Base-by-base conservation (phyloP, 768 basidiomycete genomes). In the Dendrothele bispora region DNA sequence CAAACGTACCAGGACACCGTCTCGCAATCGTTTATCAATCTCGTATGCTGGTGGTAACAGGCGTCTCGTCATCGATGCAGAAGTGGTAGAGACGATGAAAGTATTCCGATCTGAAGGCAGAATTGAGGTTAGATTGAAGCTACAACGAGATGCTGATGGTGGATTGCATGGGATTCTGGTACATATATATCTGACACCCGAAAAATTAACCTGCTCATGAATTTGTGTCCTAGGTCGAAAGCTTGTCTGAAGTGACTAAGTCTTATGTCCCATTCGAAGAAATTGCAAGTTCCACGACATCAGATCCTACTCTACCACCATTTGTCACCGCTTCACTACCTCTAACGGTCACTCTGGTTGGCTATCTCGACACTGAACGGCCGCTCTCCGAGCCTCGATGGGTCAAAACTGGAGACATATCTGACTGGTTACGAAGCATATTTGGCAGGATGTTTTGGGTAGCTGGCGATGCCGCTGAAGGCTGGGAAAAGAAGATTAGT, bases 321-420 rank as follows among this genome's bases (percentile, higher is more conserved):
- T 88, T 94, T 57, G 73, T 74, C 41, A 80, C 78, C 58, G 70
- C 70, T 7, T 40, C 67, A 20, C 62, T 77, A 17, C 82, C 87
- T 22, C 67, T 75, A 20, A 77, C 78, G 24, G 61, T 88, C 17
- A 81, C 77, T n/a, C 70, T 97, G 38, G 59, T 80, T 8, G 84
- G 88, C 20, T 79, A 92, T 67, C 79, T 98, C 52, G 95, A 99
- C 65, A 89, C 81, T 48, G 82, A 80, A 26, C 83, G 88, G 49
- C 97, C 97, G 0, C 69, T 98, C 27, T 94, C 93, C 14, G 94
- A 98, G 63, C 93, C 97, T 6, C 89, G 92, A 63, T 99, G 95
- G 97, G 92, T 93, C 29, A 91, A 93, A 65, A 86, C 88, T 7
- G 95, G 95, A 25, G 90, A 95, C 61, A 81, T 95, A 20, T 91